A percentile compares a stretch with the other conserved stretches of the same genome.
These are phyloP conservation scores for Amaranthus cruentus DNA, from an alignment of 148 eudicot genomes.

Conservation along the genomic window DNA sequence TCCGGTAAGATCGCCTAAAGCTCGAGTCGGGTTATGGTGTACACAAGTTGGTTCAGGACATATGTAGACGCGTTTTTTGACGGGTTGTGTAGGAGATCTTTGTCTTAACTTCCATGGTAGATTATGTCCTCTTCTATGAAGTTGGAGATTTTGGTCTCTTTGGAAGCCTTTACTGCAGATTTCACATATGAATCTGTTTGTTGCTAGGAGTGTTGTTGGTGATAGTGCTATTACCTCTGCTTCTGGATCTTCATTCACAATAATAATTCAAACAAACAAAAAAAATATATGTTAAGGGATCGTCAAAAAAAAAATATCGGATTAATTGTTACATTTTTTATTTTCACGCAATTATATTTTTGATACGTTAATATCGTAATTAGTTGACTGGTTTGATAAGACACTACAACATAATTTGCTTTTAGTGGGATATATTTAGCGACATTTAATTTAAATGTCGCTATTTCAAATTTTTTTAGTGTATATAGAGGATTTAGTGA, in stretches of 20 bases:
- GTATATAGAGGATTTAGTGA: too few relatives aligned
- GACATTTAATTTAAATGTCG: too few relatives aligned
- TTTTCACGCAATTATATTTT: too few relatives aligned
- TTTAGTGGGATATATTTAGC: too few relatives aligned
- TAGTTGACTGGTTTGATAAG: too few relatives aligned
- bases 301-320: not conserved
- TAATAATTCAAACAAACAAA: not conserved
- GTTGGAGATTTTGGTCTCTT: conserved; percentile 69
- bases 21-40: conserved; percentile 64
- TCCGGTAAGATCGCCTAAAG: conserved; percentile 72
- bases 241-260: conserved; percentile 47
- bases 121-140: conserved; percentile 72
- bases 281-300: not conserved
- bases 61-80: conserved; percentile 50
- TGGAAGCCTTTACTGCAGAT: conserved; percentile 75
- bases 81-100: conserved; percentile 35
- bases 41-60: conserved; percentile 62
- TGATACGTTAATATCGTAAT: too few relatives aligned
- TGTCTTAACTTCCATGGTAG: conserved; percentile 75
- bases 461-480: too few relatives aligned
- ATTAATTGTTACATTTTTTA: too few relatives aligned
- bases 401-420: too few relatives aligned
- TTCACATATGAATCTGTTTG: conserved; percentile 70
- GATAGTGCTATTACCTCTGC: conserved; percentile 74
- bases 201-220: conserved; percentile 56